Conservation (phyloP, 805 yeast genomes). For the Diddensiella santjacobensis region DNA sequence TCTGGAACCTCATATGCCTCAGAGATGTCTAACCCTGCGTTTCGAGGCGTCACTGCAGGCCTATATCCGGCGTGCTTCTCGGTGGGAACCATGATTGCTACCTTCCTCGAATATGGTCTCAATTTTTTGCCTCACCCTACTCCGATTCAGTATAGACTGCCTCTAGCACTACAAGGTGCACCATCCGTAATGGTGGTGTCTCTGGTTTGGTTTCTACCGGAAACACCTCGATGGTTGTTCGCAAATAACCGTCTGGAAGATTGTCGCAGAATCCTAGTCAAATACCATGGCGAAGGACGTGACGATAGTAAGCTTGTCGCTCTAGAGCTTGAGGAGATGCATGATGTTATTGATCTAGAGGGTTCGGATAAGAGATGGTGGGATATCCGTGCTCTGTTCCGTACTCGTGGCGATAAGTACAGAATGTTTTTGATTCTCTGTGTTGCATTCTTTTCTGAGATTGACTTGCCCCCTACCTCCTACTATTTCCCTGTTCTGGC, state of each 20-base stretch:
- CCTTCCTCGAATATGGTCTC: not conserved
- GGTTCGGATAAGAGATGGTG: constrained; percentile 5
- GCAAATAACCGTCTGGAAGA: constrained; percentile 49
- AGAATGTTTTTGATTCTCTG: constrained; percentile 10
- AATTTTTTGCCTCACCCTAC: constrained; percentile 3
- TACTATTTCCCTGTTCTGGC: constrained; percentile 51
- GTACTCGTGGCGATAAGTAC: constrained; percentile 11
- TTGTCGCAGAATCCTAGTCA: constrained; percentile 35
- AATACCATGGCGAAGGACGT: constrained; percentile 29
- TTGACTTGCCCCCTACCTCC: constrained; percentile 16
- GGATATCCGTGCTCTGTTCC: constrained; percentile 5
- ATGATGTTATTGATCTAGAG: constrained; percentile 10
- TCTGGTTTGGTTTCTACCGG: constrained; percentile 37
- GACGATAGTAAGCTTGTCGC: constrained; percentile 4
- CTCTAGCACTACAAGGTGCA: constrained; percentile 4
- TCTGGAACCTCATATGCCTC: constrained; percentile 10
- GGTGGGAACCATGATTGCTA: not conserved
- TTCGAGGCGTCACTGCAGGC: constrained; percentile 9
- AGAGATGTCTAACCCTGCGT: constrained; percentile 10
- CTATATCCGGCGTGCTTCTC: constrained; percentile 1
- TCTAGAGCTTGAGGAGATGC: constrained; percentile 7
- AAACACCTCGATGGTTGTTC: constrained; percentile 44
- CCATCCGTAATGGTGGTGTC: constrained; percentile 20
- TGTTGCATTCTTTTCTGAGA: constrained; percentile 15
- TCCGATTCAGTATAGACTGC: constrained; percentile 9